Base-by-base conservation (phyloP, 2,329 filamentous ascomycete genomes). In the Conoideocrella luteorostrata region DNA sequence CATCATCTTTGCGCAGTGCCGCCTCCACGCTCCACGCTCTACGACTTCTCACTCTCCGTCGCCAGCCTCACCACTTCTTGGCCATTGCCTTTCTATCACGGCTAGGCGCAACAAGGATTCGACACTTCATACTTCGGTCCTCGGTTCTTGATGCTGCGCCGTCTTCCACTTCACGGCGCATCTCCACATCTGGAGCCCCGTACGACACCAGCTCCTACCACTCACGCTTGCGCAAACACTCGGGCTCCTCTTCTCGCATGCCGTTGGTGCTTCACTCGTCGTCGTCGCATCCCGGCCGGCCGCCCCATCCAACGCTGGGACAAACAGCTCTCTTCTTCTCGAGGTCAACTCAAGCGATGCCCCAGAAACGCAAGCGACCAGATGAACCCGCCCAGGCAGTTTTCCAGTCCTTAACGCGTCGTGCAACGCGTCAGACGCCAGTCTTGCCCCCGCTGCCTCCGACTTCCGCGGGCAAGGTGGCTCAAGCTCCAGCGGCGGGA, bases 381-480 rank as follows among this genome's bases (percentile, higher is more conserved):
- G 54, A 57, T 50, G 56, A 62, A 33, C 47, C 52, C 41, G 44
- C 48, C 34, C 51, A 51, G 29, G 39, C 47, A 44, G 40, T 43
- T 38, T 50, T 48, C 21, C 47, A 50, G 44, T 44, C 52, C 37
- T 41, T 48, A 29, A 58, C 62, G 61, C 64, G 64, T 55, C 60
- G 64, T 47, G 57, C 61, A 48, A 65, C 64, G 64, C 64, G 64
- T 61, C 64, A 66, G 47, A 66, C 62, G 49, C 56, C 59, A 20
- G 56, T 62, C 38, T 50, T 53, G 44, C 59, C 58, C 36, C 58
- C 59, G 38, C 44, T 48, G 40, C 51, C 52, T 30, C 55, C 54
- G 42, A 46, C 52, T 11, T 46, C 48, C 21, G 39, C 36, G 13
- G 39, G 30, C 35, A 41, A 12, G 30, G 40, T 38, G 46, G 39